Percentiles rank a stretch among this genome's conserved stretches.
Evolutionary conservation across 202 grass and related monocot species (phyloP).

Genomic region (Sporobolus alterniflorus): DNA sequence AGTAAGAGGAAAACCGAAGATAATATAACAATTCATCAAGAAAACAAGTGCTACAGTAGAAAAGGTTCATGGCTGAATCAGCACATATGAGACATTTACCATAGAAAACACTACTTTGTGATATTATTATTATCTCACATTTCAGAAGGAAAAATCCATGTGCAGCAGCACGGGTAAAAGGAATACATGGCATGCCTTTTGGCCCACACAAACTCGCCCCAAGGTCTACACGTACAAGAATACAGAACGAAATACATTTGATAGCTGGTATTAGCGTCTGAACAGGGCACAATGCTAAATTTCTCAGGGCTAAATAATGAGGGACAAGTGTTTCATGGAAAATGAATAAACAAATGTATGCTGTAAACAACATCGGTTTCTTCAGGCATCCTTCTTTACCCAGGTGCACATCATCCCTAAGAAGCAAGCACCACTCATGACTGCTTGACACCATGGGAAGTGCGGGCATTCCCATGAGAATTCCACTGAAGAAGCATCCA

Average conservation of each 20-base stretch:
- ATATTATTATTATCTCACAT: neutral
- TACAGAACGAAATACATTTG: neutral
- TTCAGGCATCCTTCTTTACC: neutral
- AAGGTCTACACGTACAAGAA: neutral
- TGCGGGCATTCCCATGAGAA: constrained; percentile 52
- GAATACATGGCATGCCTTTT: neutral
- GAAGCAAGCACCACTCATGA: constrained; percentile 8
- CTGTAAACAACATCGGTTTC: no score
- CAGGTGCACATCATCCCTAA: neutral
- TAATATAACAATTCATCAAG: no score
- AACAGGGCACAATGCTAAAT: neutral
- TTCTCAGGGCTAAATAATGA: neutral
- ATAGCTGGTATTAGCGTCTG: neutral
- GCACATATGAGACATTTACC: neutral
- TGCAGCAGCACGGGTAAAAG: neutral
- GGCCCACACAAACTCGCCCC: neutral
- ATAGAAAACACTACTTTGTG: neutral
- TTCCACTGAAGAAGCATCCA: constrained; percentile 93
- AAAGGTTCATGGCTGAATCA: neutral
- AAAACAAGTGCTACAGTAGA: neutral
- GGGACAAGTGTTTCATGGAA: neutral
- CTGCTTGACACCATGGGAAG: constrained; percentile 43
- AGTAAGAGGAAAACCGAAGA: no score
- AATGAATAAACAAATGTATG: neutral
- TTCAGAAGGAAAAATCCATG: neutral